These are phyloP conservation scores for Pythium pectinolyticum DNA, from an alignment of 352 stramenopile species.

Conservation along the genomic window DNA sequence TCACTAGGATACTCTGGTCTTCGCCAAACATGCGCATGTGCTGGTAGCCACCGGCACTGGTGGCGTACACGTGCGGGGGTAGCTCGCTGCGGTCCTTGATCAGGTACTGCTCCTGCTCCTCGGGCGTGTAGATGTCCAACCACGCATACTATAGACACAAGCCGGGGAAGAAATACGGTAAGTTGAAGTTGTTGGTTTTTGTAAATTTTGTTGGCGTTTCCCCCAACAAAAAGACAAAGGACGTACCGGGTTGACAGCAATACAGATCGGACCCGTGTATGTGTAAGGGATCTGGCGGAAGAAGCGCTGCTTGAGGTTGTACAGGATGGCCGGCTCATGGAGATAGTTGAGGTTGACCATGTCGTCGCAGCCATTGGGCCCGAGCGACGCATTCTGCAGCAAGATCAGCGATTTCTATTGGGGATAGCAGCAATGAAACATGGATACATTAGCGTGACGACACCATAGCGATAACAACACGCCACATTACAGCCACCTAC, in stretches of 20 bases:
- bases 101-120: conserved; percentile 81
- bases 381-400: conserved; percentile 66
- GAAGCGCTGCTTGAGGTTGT: conserved; percentile 90
- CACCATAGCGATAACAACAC: not conserved
- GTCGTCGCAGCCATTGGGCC: conserved; percentile 64
- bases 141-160: conserved; percentile 78
- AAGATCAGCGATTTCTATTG: conserved; percentile 74
- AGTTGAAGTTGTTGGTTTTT: conserved; percentile 4
- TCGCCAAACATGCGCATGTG: conserved; percentile 84
- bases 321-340: conserved; percentile 91
- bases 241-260: conserved; percentile 96
- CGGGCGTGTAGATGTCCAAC: conserved; percentile 87
- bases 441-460: conserved; percentile 10
- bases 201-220: not conserved
- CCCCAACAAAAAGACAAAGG: not conserved
- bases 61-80: conserved; percentile 82
- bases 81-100: conserved; percentile 66
- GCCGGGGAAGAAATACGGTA: not conserved
- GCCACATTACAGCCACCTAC: conserved; percentile 28
- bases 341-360: conserved; percentile 91
- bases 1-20: conserved; percentile 82
- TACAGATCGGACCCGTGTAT: conserved; percentile 96
- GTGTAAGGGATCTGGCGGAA: conserved; percentile 93
- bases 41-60: conserved; percentile 71
- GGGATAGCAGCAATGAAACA: not conserved